Evolutionary conservation across 257 asterid genomes (phyloP), one percentile per base, ranked within the genome.

Genomic region (Nicotiana tomentosiformis): DNA sequence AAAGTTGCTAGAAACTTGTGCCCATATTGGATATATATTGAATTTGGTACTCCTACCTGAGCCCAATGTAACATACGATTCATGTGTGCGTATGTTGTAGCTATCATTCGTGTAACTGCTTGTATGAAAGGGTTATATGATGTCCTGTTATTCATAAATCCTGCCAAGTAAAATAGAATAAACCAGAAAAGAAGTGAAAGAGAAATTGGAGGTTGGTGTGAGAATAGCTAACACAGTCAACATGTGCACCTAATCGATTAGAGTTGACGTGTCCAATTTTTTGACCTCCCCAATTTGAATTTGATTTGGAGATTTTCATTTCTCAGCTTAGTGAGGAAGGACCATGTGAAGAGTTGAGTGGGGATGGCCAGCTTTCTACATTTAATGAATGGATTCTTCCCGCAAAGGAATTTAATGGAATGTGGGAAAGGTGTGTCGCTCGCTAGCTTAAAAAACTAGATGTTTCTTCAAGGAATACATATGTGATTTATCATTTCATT

Each of bases 331-430:
- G 93, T 85, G 98, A 96, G 87, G 99, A 96, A 89, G 99, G 99
- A 76, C 98, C 99, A 20, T 93, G 98, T 26, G 99, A 96, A 89
- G 99, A 96, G 81, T 86, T 94, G 84, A 90, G 89, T 87, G 89
- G 86, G 84, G 93, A 94, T 81, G 97, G 98, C 39, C 96, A 93
- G 89, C 93, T 90, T 85, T 92, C 97, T 66, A 96, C 97, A 85
- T 96, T 96, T 86, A 91, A 90, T 83, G 99, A 96, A 87, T 96
- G 98, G 98, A 90, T 93, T 85, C 99, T 96, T 85, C 99, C 99
- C 18, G 98, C 99, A 77, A 94, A 94, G 88, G 99, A 96, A 88
- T 96, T 94, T 89, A 97, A 93, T 84, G 98, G 98, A 88, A 86
- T 96, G 96, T 94, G 99, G 99, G 98, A 96, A 89, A 96, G 99